Evolutionary conservation across 2,329 filamentous ascomycete species (phyloP).

Genomic region (Botrytis galanthina): DNA sequence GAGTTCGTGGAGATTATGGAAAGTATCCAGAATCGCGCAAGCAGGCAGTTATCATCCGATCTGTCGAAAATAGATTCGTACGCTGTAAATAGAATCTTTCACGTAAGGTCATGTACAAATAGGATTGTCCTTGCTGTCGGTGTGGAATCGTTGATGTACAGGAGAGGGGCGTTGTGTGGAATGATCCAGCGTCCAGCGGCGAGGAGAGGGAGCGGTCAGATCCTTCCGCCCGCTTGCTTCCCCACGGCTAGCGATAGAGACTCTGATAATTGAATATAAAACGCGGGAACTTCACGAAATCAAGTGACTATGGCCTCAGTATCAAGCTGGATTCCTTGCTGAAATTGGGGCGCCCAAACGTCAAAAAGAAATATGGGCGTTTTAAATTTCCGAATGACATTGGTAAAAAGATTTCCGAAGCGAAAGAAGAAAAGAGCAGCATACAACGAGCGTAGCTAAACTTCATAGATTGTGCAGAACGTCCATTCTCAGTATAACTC

Average conservation of each 20-base stretch:
- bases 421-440: background rate
- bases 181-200: background rate
- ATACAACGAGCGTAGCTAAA: background rate
- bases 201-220: constrained; percentile 12
- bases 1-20: background rate
- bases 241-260: constrained; percentile 9
- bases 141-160: constrained; percentile 12
- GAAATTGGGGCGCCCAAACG: background rate
- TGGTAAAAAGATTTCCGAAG: background rate
- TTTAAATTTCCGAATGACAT: background rate
- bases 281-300: constrained; percentile 18
- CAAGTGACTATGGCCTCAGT: constrained; percentile 1
- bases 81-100: constrained; percentile 5
- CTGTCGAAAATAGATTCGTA: background rate
- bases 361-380: background rate
- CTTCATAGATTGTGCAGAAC: background rate
- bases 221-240: constrained; percentile 6
- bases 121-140: background rate
- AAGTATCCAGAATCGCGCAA: background rate
- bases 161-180: background rate
- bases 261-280: background rate
- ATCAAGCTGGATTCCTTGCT: background rate
- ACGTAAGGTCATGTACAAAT: background rate
- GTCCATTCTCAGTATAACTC: background rate
- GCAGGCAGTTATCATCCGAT: background rate